phyloP scores from a whole-genome alignment of 106 monocot species.

The Platanthera guangdongensis region DNA sequence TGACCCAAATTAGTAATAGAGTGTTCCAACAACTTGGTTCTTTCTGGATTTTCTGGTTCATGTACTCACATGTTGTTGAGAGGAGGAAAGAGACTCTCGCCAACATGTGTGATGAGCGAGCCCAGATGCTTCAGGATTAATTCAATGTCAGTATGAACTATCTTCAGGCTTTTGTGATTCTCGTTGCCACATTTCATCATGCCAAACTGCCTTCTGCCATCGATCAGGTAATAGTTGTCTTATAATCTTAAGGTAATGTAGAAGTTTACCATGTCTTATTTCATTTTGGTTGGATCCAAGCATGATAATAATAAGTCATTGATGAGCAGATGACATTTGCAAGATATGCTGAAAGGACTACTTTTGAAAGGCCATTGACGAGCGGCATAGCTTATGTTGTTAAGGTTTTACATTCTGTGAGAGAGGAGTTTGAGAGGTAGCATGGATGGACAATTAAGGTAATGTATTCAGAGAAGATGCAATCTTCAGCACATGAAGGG shows the following conservation, averaged over 20 bases:
- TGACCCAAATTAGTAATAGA: too few species aligned
- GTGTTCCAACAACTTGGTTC: too few species aligned
- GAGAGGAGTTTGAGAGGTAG: constrained; percentile 75
- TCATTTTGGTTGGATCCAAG: background rate
- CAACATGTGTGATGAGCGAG: constrained; percentile 93
- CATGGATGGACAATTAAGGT: constrained; percentile 95
- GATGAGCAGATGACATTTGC: constrained; percentile 72
- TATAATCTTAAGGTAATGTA: background rate
- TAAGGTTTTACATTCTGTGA: constrained; percentile 68
- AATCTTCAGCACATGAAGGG: constrained; percentile 26
- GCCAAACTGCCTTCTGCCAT: constrained; percentile 80
- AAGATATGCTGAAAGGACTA: constrained; percentile 83
- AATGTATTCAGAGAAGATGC: constrained; percentile 51
- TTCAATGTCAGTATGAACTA: constrained; percentile 99
- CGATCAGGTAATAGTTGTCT: constrained; percentile 57
- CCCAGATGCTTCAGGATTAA: constrained; percentile 97
- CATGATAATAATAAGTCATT: constrained; percentile 3
- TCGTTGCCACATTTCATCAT: constrained; percentile 95
- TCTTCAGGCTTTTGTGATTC: constrained; percentile 81
- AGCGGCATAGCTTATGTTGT: constrained; percentile 98
- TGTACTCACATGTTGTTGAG: constrained; percentile 58
- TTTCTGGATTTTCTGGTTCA: constrained; percentile 70
- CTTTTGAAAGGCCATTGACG: constrained; percentile 91
- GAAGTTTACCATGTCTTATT: background rate
- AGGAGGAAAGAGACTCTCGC: constrained; percentile 77